Percentiles rank a stretch among this genome's conserved stretches.
These are phyloP conservation scores for Coniophora puteana DNA, from an alignment of 1,284 basidiomycete species.

Conservation along the genomic window DNA sequence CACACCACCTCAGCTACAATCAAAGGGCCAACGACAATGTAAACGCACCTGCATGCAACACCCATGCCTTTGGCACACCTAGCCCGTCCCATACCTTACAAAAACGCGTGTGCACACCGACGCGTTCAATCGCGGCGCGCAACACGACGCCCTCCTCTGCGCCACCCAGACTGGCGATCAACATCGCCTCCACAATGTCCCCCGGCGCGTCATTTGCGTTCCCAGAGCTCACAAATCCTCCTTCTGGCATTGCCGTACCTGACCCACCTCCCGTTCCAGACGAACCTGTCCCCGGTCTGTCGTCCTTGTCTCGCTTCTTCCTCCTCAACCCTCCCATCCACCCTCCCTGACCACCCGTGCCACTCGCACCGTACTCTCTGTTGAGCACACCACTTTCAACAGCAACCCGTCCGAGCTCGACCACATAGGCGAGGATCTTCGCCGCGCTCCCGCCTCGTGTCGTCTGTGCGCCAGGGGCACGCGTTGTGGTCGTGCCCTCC, in stretches of 20 bases:
- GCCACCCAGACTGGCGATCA: constrained; percentile 72
- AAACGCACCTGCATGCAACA: constrained; percentile 61
- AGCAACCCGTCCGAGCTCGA: constrained; percentile 49
- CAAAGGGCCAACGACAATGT: constrained; percentile 1
- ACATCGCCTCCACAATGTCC: constrained; percentile 54
- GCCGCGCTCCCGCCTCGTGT: constrained; percentile 68
- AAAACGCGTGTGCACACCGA: constrained; percentile 65
- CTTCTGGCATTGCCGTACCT: background rate
- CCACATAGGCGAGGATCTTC: constrained; percentile 64
- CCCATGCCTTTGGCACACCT: constrained; percentile 78
- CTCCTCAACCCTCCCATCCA: too few relatives aligned
- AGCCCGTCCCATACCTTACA: constrained; percentile 70
- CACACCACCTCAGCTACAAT: background rate
- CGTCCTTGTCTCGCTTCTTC: too few relatives aligned
- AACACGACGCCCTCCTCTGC: constrained; percentile 65
- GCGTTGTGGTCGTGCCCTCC: constrained; percentile 52
- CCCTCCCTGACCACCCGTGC: too few relatives aligned
- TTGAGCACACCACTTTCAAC: background rate
- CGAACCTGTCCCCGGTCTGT: too few relatives aligned
- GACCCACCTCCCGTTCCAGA: too few relatives aligned
- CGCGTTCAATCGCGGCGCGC: constrained; percentile 58
- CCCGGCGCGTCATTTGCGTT: constrained; percentile 12
- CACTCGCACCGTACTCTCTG: too few relatives aligned
- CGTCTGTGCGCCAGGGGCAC: constrained; percentile 67
- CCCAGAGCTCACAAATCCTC: background rate